Percentiles rank a stretch among this genome's conserved stretches.
These are phyloP conservation scores for Colletotrichum sp. DNA, from an alignment of 2,329 filamentous ascomycete genomes.

Conservation along the genomic window DNA sequence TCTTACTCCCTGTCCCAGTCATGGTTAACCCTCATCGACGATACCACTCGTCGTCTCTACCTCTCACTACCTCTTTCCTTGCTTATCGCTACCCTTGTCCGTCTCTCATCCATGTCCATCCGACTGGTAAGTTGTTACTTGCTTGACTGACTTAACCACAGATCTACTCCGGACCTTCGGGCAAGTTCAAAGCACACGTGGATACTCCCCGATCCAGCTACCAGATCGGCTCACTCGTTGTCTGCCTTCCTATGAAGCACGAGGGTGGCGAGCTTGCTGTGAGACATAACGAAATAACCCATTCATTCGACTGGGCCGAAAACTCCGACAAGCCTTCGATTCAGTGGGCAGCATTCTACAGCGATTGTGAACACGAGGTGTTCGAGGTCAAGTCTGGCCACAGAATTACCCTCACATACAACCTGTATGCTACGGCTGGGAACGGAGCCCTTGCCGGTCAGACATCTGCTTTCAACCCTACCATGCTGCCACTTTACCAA, in stretches of 20 bases:
- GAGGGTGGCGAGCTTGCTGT: slow-evolving; percentile 49
- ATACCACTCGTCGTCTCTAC: no score
- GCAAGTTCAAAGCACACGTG: slow-evolving; percentile 55
- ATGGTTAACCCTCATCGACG: no score
- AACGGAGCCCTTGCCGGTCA: accelerated
- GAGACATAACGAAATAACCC: slow-evolving; percentile 39
- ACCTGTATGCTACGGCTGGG: slow-evolving; percentile 48
- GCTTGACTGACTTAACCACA: slow-evolving; percentile 23
- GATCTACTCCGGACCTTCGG: slow-evolving; percentile 57
- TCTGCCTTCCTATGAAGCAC: slow-evolving; percentile 47
- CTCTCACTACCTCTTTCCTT: no score
- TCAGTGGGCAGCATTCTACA: slow-evolving; percentile 58
- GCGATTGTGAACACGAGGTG: slow-evolving; percentile 59
- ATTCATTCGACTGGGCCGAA: slow-evolving; percentile 46
- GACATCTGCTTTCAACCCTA: background rate
- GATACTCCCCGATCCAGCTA: slow-evolving; percentile 54
- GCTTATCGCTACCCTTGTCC: no score
- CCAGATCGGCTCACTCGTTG: slow-evolving; percentile 60
- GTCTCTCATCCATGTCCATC: accelerated
- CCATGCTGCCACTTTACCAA: background rate
- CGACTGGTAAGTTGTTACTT: no score
- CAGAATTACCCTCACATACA: slow-evolving; percentile 65
- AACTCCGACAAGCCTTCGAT: slow-evolving; percentile 11
- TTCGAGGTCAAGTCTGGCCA: slow-evolving; percentile 54
- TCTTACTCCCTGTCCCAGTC: no score